Evolutionary conservation across 164 flowering plant genomes (phyloP).

Genomic region (Cinnamomum chago): DNA sequence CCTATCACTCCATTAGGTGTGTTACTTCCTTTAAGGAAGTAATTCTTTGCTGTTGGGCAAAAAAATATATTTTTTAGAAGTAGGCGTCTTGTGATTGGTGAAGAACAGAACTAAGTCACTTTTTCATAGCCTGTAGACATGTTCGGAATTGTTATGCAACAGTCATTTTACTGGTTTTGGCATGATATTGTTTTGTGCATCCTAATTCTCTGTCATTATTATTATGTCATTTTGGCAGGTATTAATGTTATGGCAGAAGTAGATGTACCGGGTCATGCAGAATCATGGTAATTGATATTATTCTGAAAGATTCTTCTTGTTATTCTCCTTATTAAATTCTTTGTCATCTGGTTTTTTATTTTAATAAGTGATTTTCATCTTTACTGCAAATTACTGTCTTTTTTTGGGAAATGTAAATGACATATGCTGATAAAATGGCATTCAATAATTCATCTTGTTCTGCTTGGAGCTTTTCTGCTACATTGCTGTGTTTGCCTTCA

Average conservation of each 20-base stretch:
- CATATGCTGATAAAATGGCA: background rate
- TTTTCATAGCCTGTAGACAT: no score
- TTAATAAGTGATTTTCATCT: background rate
- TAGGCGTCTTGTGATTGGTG: no score
- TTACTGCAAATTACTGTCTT: background rate
- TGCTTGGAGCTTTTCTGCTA: background rate
- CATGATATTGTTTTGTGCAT: background rate
- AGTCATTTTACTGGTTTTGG: background rate
- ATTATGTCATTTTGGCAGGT: constrained; percentile 40
- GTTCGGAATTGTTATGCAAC: background rate
- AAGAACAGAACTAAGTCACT: no score
- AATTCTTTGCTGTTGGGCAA: no score
- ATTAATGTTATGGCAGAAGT: constrained; percentile 92
- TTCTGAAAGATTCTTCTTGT: background rate
- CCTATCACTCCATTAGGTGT: no score
- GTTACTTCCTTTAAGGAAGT: no score
- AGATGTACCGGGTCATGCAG: constrained; percentile 96
- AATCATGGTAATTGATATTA: constrained; percentile 62
- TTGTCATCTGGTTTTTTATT: background rate
- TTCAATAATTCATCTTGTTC: background rate
- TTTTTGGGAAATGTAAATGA: background rate
- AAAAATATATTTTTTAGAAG: no score
- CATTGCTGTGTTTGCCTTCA: background rate
- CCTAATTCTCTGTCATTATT: background rate
- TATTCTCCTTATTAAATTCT: background rate